Conservation (phyloP, 768 basidiomycete species). For the Paxillus rubicundulus region DNA sequence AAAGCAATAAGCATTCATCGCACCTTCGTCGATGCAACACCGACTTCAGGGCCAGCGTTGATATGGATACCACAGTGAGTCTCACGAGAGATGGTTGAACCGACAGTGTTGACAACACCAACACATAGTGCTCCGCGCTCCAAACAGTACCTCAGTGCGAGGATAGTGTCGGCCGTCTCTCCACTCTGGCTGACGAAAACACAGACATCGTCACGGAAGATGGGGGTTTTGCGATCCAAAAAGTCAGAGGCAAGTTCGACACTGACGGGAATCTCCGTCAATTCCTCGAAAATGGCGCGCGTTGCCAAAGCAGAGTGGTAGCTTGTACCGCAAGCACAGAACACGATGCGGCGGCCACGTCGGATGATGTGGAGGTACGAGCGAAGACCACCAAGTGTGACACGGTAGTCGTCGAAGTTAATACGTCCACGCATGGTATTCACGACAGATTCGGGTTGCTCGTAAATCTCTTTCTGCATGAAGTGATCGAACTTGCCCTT, state of each 20-base stretch:
- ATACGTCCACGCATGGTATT: constrained; percentile 99
- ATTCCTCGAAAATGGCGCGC: constrained; percentile 96
- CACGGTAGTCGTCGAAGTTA: constrained; percentile 90
- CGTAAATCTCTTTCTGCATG: constrained; percentile 99
- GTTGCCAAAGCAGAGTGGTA: constrained; percentile 98
- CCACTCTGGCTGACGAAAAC: constrained; percentile 97
- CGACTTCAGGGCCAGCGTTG: constrained; percentile 98
- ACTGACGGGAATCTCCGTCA: constrained; percentile 97
- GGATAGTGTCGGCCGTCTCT: constrained; percentile 97
- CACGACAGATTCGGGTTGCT: constrained; percentile 98
- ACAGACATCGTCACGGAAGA: constrained; percentile 98
- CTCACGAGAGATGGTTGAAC: constrained; percentile 95
- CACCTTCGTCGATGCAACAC: constrained; percentile 98
- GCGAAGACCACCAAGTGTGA: constrained; percentile 93
- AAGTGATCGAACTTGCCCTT: constrained; percentile 99
- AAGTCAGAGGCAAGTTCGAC: constrained; percentile 98
- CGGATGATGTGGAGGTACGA: constrained; percentile 95
- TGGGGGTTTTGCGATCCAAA: constrained; percentile 97
- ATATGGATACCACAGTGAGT: constrained; percentile 99
- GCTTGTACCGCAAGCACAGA: constrained; percentile 97
- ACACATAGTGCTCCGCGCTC: constrained; percentile 96
- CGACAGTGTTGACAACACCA: constrained; percentile 98
- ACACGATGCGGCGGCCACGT: constrained; percentile 90
- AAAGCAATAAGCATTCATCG: not conserved
- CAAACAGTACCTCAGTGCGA: constrained; percentile 93